Conservation (phyloP, 148 eudicot species). For the Rhododendron mucronatum region DNA sequence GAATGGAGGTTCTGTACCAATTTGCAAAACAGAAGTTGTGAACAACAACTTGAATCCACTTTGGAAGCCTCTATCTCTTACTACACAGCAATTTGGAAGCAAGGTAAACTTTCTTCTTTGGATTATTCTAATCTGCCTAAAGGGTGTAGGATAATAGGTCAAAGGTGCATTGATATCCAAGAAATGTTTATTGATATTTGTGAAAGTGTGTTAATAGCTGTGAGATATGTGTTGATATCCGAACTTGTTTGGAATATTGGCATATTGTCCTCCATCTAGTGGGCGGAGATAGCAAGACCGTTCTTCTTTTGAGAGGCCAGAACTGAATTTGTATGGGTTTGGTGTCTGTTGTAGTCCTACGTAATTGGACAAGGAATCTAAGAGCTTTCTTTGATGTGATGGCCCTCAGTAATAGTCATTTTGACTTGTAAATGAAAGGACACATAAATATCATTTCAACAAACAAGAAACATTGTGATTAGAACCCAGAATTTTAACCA, state of each 20-base stretch:
- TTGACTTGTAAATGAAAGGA: not conserved
- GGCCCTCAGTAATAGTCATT: not conserved
- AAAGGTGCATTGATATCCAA: no score
- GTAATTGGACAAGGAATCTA: not conserved
- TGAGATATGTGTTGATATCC: no score
- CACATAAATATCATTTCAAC: not conserved
- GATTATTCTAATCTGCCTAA: no score
- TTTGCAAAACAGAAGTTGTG: slow-evolving; percentile 88
- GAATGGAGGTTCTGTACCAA: slow-evolving; percentile 58
- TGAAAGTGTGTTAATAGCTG: no score
- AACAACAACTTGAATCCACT: slow-evolving; percentile 80
- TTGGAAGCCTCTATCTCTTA: slow-evolving; percentile 77
- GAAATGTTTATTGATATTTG: no score
- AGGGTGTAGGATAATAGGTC: no score
- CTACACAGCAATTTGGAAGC: slow-evolving; percentile 75
- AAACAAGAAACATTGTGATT: not conserved
- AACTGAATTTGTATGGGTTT: not conserved
- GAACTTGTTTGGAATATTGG: no score
- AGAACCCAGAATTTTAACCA: not conserved
- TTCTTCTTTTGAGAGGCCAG: slow-evolving; percentile 6
- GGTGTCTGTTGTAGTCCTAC: not conserved
- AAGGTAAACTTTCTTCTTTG: slow-evolving; percentile 47
- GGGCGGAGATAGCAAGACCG: no score
- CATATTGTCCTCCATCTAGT: no score
- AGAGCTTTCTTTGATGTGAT: not conserved